phyloP scores from a whole-genome alignment of 768 basidiomycete species.

The Kwoniella mangroviensis region DNA sequence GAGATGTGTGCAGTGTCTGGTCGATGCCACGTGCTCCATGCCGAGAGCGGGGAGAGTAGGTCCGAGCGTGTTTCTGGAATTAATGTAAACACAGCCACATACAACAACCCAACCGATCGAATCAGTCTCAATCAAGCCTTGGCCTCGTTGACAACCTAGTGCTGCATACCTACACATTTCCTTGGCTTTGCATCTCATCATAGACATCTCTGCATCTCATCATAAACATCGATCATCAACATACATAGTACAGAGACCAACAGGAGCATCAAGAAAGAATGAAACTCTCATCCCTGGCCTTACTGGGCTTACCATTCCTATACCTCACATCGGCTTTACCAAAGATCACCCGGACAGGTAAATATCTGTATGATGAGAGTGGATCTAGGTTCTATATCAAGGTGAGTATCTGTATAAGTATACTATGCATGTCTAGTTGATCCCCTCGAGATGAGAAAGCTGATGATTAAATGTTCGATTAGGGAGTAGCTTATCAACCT shows the following conservation, averaged over 20 bases:
- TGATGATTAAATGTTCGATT: not conserved
- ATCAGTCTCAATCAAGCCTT: not conserved
- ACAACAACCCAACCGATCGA: not conserved
- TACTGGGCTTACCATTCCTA: conserved; percentile 17
- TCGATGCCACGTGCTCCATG: too few relatives aligned
- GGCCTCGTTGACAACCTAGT: not conserved
- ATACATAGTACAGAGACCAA: not conserved
- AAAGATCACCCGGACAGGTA: conserved; percentile 70
- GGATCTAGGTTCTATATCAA: conserved; percentile 84
- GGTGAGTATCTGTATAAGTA: conserved; percentile 60
- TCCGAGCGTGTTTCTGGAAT: conserved; percentile 3
- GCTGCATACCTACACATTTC: not conserved
- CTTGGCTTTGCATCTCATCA: not conserved
- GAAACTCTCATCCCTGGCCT: conserved; percentile 9
- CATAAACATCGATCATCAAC: not conserved
- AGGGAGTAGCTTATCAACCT: conserved; percentile 56
- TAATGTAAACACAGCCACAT: conserved; percentile 13
- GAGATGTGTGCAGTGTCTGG: too few relatives aligned
- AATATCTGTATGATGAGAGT: conserved; percentile 77
- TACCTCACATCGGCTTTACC: conserved; percentile 63
- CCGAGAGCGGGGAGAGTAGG: too few relatives aligned
- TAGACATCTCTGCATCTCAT: not conserved
- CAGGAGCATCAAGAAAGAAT: not conserved
- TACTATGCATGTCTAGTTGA: not conserved
- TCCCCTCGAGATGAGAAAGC: too few relatives aligned